Percentiles rank a stretch among this genome's conserved stretches.
Conservation (phyloP, 352 stramenopile genomes). For the Blastocystis sp. region DNA sequence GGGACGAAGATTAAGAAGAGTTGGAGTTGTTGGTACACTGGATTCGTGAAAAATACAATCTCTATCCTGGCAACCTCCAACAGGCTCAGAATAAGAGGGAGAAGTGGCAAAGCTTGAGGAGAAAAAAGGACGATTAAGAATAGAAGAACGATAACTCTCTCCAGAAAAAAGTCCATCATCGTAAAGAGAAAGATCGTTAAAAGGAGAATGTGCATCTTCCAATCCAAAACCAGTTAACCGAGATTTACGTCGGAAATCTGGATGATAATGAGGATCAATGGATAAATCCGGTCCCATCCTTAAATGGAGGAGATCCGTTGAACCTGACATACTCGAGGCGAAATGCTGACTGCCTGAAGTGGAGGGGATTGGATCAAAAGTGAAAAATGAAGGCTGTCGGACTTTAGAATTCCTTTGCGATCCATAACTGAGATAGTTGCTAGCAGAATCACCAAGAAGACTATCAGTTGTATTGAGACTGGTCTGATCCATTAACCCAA, state of each 20-base stretch:
- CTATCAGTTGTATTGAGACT: neutral
- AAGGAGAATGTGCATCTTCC: neutral
- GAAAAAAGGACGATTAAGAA: constrained; percentile 5
- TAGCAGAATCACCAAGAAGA: neutral
- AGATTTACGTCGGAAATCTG: constrained; percentile 20
- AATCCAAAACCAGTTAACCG: neutral
- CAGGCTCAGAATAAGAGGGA: neutral
- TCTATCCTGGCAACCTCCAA: neutral
- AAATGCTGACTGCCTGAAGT: too few relatives aligned
- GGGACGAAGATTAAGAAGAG: too few relatives aligned
- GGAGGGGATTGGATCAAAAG: neutral
- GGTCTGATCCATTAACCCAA: neutral
- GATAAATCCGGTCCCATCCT: neutral
- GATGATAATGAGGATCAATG: constrained; percentile 11
- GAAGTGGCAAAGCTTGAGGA: neutral
- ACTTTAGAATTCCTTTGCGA: too few relatives aligned
- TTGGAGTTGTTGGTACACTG: too few relatives aligned
- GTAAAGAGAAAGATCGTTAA: neutral
- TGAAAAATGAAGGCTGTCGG: neutral
- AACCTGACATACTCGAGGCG: neutral
- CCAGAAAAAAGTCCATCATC: neutral
- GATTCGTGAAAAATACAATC: too few relatives aligned
- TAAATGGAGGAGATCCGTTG: neutral
- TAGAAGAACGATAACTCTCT: neutral
- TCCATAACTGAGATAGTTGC: too few relatives aligned